phyloP scores from a whole-genome alignment of 2,329 filamentous ascomycete genomes.

The Alternaria sp. region DNA sequence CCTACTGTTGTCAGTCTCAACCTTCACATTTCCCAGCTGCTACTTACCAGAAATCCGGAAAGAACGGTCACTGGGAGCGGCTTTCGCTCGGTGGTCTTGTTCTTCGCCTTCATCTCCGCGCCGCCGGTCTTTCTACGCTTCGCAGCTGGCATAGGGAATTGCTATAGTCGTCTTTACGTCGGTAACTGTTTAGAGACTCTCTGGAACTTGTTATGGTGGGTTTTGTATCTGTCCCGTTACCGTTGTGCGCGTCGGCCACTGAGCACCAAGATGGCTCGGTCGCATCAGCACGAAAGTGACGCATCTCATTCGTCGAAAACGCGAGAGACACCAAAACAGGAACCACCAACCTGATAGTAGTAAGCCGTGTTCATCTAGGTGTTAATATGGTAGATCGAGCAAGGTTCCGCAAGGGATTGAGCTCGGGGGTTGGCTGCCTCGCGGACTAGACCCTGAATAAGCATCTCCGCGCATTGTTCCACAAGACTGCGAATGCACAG shows the following conservation, averaged over 20 bases:
- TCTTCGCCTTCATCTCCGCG: slow-evolving; percentile 11
- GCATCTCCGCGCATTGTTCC: background rate
- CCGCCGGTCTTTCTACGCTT: slow-evolving; percentile 26
- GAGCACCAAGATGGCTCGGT: slow-evolving; percentile 40
- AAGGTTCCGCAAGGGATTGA: background rate
- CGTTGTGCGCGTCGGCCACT: slow-evolving; percentile 33
- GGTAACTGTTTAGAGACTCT: background rate
- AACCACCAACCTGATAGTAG: background rate
- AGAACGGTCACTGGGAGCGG: slow-evolving; percentile 65
- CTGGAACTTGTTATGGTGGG: slow-evolving; percentile 6
- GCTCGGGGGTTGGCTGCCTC: background rate
- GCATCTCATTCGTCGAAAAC: slow-evolving; percentile 14
- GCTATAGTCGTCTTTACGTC: background rate
- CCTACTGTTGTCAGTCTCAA: slow-evolving; percentile 51
- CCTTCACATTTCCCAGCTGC: background rate
- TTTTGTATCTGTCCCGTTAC: slow-evolving; percentile 24
- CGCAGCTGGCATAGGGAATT: slow-evolving; percentile 22
- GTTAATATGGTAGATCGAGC: background rate
- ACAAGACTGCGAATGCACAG: background rate
- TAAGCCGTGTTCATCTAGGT: background rate
- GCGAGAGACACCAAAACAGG: background rate
- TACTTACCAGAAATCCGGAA: slow-evolving; percentile 63
- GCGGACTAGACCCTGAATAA: background rate
- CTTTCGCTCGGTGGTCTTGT: slow-evolving; percentile 19
- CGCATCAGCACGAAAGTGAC: slow-evolving; percentile 36